A percentile compares a stretch with the other conserved stretches of the same genome.
Evolutionary conservation across 306 rosid genomes (phyloP).

Genomic region (Arachis hypogaea): DNA sequence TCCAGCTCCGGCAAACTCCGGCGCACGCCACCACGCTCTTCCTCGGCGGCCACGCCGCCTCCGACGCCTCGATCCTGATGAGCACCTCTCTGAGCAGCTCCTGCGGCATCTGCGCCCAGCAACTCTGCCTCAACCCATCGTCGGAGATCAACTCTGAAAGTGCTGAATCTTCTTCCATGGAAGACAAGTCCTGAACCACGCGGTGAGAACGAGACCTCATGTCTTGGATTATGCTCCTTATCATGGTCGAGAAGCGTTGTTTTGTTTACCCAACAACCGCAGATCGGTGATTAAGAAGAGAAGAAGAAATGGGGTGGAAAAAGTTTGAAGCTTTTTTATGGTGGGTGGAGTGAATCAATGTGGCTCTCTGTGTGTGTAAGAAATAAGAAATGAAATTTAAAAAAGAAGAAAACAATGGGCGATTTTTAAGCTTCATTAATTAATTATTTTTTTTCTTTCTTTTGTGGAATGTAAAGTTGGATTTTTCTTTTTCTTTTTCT

Average conservation of each 20-base stretch:
- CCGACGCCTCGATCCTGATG: slow-evolving; percentile 73
- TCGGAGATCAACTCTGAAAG: not conserved
- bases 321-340: slow-evolving; percentile 4
- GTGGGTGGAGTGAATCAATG: not conserved
- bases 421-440: slow-evolving; percentile 34
- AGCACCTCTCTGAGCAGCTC: slow-evolving; percentile 92
- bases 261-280: too few relatives aligned
- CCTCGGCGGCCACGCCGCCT: slow-evolving; percentile 82
- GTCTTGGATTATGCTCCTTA: slow-evolving; percentile 64
- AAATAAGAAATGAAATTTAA: not conserved
- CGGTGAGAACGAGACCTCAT: slow-evolving; percentile 80
- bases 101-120: slow-evolving; percentile 93
- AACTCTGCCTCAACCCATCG: slow-evolving; percentile 68
- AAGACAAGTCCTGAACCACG: slow-evolving; percentile 56
- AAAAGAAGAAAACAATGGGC: not conserved
- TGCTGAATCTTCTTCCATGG: not conserved
- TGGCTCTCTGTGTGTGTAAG: not conserved
- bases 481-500: not conserved
- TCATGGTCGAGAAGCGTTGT: slow-evolving; percentile 43
- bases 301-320: too few relatives aligned
- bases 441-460: not conserved
- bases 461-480: not conserved
- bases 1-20: slow-evolving; percentile 95
- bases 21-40: slow-evolving; percentile 89
- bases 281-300: too few relatives aligned